Evolutionary conservation across 2,329 filamentous ascomycete genomes (phyloP), one percentile per base, ranked within the genome.

Genomic region (Aspergillus glaucus): DNA sequence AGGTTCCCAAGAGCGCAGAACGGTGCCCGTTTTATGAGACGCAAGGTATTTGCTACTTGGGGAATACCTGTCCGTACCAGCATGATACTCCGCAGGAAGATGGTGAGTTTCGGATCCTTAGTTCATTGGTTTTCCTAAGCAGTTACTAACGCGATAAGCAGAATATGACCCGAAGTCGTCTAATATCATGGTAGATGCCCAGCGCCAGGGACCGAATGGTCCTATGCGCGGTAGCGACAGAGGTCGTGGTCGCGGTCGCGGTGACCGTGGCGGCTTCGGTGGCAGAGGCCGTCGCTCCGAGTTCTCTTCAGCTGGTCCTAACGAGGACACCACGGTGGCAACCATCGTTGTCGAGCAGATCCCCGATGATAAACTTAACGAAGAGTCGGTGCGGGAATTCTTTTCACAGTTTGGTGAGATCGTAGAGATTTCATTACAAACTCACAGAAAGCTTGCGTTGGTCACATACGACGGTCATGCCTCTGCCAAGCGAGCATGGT

Each of bases 301-400:
- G 3, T 79, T 81, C 60, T 81, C 80, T 3, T 67, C 72, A 17
- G 65, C 71, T 46, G 78, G 78, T 1, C 75, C 75, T 1, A 78
- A 73, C 46, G 65, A 74, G 34, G 77, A 82, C 55, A 70, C 66
- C n/a, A 73, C 73, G 1, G 74, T 76, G 32, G 80, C 75, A 0
- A 78, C 76, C 0, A 73, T 84, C 34, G 79, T 82, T 2, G 76
- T 84, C 6, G 79, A 83, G 57, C 76, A 80, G 51, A 84, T 84
- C 15, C 80, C 80, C 0, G 74, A 80, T 41, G 77, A 81, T 8
- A 74, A 78, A 41, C 78, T 80, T 52, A 67, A 74, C 39, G 79
- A 81, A 49, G 64, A 75, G 8, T 62, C 66, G 2, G 73, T 84
- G 14, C 75, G 77, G 36, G 71, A 73, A 2, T 83, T 81, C 65